These are phyloP conservation scores for Microdochium bolleyi DNA, from an alignment of 2,329 filamentous ascomycete species.

Conservation along the genomic window DNA sequence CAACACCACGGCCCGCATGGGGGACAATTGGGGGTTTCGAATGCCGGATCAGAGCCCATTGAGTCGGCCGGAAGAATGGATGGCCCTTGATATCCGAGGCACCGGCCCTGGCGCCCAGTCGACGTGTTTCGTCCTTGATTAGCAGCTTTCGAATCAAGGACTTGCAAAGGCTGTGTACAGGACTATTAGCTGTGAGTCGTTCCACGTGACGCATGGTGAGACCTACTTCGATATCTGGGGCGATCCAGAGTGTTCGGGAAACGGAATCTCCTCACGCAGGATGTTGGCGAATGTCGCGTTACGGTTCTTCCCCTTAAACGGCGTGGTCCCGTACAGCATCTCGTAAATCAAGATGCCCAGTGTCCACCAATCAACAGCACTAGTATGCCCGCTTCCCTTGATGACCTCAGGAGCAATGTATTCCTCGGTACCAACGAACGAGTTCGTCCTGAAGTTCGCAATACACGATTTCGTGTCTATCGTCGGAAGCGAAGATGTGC, in stretches of 20 bases:
- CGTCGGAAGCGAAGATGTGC: constrained; percentile 80
- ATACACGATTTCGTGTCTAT: constrained; percentile 99
- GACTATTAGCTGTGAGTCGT: constrained; percentile 6
- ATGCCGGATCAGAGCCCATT: constrained; percentile 94
- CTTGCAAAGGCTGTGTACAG: constrained; percentile 70
- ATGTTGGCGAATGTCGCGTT: constrained; percentile 99
- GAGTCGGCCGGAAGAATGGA: constrained; percentile 90
- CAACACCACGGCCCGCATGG: constrained; percentile 79
- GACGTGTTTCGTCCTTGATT: constrained; percentile 94
- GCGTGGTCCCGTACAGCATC: constrained; percentile 97
- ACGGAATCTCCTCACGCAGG: constrained; percentile 87
- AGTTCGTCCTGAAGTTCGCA: constrained; percentile 95
- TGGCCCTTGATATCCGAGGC: constrained; percentile 96
- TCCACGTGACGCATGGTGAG: not conserved
- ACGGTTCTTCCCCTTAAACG: constrained; percentile 98
- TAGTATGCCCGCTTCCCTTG: constrained; percentile 96
- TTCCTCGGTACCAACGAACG: constrained; percentile 96
- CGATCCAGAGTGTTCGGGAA: constrained; percentile 78
- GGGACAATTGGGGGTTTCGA: constrained; percentile 98
- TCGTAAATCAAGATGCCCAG: constrained; percentile 95
- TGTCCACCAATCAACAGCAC: constrained; percentile 99
- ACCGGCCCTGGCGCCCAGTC: constrained; percentile 86
- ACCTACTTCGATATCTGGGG: constrained; percentile 89
- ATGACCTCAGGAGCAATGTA: constrained; percentile 99
- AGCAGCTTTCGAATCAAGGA: constrained; percentile 91